Base-by-base conservation (phyloP, 2,329 filamentous ascomycete genomes). In the Trichophyton schoenleinii region DNA sequence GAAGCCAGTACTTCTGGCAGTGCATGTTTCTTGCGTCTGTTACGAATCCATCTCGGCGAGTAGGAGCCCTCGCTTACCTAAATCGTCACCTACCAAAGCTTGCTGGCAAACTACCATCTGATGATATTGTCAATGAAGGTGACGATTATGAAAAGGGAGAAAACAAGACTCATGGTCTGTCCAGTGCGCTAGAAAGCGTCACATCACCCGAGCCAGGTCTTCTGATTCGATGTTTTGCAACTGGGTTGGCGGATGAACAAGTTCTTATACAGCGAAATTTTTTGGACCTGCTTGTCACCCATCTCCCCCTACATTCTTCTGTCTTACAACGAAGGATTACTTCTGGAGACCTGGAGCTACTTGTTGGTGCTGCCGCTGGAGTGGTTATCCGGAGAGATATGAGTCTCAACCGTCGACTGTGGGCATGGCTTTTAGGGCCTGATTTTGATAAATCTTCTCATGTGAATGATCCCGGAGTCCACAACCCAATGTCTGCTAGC, bases 1-100 rank as follows among this genome's bases (percentile, higher is more conserved):
- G 85, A 8, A 89, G 91, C 66, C 88, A 89, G 65, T 96, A 94
- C 73, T 99, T 97, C 72, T 99, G 94, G 94, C 94, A 99, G 75
- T 96, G 91, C 72, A 87, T 99, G 70, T 97, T 99, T 69, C 78
- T 99, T 18, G 90, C 92, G 8, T 87, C 89, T 18, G 94, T 99
- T 63, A 96, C 94, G 0, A 92, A 91, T 68, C 83, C 89, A 48
- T 91, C 86, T 63, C 83, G 92, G 63, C 85, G 94, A 61, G 85
- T 89, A 65, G 94, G 94, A 28, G 91, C 91, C 44, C 79, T 99
- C 62, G 91, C 91, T 36, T 99, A 95, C 72, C 79, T 99, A 46
- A 80, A 84, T 57, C 86, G 91, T 62, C 85, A 84, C 68, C 77
- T 99, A 34, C 94, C 95, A 20, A 87, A 82, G 66, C 78, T 95